Evolutionary conservation across 352 stramenopile species (phyloP).

Genomic region (Pythium angustatum): DNA sequence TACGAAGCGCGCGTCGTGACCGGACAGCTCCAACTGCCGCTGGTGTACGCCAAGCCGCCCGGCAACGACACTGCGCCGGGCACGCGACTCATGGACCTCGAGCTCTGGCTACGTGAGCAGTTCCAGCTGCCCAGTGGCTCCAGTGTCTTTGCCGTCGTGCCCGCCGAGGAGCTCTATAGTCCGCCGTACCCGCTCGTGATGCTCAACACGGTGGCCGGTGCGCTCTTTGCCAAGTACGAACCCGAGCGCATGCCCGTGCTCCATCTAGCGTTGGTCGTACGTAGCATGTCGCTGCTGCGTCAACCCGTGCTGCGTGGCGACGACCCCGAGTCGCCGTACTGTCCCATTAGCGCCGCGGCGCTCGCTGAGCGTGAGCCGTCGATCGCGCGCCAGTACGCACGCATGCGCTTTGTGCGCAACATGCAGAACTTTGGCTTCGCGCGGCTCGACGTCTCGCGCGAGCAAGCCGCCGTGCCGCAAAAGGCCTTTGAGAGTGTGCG

Average conservation of each 20-base stretch:
- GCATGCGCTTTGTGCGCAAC: constrained; percentile 64
- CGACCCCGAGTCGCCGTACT: constrained; percentile 66
- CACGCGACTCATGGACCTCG: constrained; percentile 71
- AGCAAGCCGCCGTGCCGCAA: constrained; percentile 59
- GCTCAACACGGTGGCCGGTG: constrained; percentile 66
- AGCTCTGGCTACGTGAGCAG: constrained; percentile 66
- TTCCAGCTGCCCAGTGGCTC: constrained; percentile 54
- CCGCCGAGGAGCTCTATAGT: constrained; percentile 76
- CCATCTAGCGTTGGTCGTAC: constrained; percentile 68
- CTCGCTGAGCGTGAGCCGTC: constrained; percentile 38
- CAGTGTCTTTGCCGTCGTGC: constrained; percentile 76
- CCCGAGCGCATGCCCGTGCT: constrained; percentile 49
- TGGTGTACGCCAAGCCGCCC: constrained; percentile 58
- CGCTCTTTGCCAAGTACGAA: constrained; percentile 48
- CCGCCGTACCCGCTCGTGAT: constrained; percentile 78
- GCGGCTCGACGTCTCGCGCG: constrained; percentile 58
- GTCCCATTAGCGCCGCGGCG: constrained; percentile 47
- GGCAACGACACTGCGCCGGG: constrained; percentile 30
- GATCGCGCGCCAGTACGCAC: constrained; percentile 54
- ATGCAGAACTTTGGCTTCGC: constrained; percentile 78
- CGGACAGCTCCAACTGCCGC: constrained; percentile 57
- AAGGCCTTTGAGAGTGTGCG: constrained; percentile 61
- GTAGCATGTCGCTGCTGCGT: constrained; percentile 52
- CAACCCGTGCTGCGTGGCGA: constrained; percentile 51
- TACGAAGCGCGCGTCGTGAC: constrained; percentile 54